Conservation (phyloP, 2,329 filamentous ascomycete species). For the Tolypocladium pustulatum region DNA sequence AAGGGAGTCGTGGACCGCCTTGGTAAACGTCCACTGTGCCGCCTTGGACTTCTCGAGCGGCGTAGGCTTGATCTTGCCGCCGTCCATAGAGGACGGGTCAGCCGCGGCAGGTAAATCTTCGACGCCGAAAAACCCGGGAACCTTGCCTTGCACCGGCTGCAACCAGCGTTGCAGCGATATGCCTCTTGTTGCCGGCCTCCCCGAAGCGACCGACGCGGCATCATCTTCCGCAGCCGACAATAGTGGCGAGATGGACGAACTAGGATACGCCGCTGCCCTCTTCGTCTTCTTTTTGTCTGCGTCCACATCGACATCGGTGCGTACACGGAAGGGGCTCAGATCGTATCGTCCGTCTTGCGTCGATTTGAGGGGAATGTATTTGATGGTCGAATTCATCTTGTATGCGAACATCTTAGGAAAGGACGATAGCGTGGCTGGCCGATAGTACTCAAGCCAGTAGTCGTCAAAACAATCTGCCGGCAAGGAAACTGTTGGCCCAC, state of each 20-base stretch:
- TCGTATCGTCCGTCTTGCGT: constrained; percentile 68
- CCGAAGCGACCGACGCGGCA: constrained; percentile 27
- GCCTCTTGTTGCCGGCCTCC: constrained; percentile 28
- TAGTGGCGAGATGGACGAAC: constrained; percentile 36
- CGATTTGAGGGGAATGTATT: constrained; percentile 67
- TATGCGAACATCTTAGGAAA: constrained; percentile 89
- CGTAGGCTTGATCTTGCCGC: constrained; percentile 40
- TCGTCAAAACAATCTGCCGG: constrained; percentile 65
- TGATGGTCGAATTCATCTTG: constrained; percentile 82
- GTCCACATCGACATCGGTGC: constrained; percentile 51
- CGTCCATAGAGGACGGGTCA: background rate
- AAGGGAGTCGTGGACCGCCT: constrained; percentile 76
- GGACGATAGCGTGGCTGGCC: constrained; percentile 76
- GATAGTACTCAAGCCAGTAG: constrained; percentile 97
- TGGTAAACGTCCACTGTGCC: constrained; percentile 79
- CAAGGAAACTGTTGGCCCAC: constrained; percentile 26
- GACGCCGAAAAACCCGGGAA: constrained; percentile 3
- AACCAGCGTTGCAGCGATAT: constrained; percentile 54
- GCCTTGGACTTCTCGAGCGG: constrained; percentile 67
- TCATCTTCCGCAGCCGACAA: constrained; percentile 26
- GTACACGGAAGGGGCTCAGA: constrained; percentile 78
- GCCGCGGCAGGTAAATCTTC: background rate
- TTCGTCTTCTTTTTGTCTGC: constrained; percentile 50
- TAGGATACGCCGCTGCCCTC: constrained; percentile 62
- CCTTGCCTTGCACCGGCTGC: constrained; percentile 33